Percentiles rank a stretch among this genome's conserved stretches.
Conservation (phyloP, 768 basidiomycete species). For the Collybiopsis confluens region DNA sequence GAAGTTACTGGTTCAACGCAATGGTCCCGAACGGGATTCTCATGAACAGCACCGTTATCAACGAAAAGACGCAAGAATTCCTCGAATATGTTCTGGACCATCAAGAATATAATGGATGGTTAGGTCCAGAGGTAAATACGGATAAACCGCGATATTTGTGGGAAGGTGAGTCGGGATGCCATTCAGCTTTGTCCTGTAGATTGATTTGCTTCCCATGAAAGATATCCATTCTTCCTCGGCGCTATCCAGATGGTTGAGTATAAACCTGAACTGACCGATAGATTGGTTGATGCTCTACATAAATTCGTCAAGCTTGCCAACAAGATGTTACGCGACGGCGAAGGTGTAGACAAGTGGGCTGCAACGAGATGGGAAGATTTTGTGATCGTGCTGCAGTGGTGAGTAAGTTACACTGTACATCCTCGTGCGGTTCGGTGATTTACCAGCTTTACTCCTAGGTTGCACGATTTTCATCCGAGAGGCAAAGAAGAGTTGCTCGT, state of each 20-base stretch:
- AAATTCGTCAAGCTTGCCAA: constrained; percentile 52
- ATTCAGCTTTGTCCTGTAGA: no score
- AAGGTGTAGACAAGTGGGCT: constrained; percentile 51
- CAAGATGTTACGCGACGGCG: constrained; percentile 43
- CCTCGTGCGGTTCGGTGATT: no score
- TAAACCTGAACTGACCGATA: constrained; percentile 35
- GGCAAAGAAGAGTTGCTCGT: constrained; percentile 44
- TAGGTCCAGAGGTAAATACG: constrained; percentile 51
- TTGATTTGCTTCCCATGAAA: no score
- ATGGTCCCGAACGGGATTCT: constrained; percentile 52
- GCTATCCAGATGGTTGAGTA: constrained; percentile 54
- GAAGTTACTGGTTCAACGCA: constrained; percentile 59
- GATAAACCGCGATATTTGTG: constrained; percentile 50
- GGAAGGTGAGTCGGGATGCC: no score
- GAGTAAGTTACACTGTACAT: constrained; percentile 1
- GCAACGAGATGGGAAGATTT: constrained; percentile 58
- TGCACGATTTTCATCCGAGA: constrained; percentile 48
- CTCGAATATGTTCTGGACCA: constrained; percentile 46
- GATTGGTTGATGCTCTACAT: constrained; percentile 44
- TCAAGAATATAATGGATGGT: constrained; percentile 51
- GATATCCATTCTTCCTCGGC: constrained; percentile 53
- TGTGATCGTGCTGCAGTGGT: constrained; percentile 53
- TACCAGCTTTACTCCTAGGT: constrained; percentile 33
- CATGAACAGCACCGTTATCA: constrained; percentile 40
- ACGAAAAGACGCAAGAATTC: constrained; percentile 43